Conservation (phyloP, 2,329 filamentous ascomycete genomes). For the Calonectria naviculata region DNA sequence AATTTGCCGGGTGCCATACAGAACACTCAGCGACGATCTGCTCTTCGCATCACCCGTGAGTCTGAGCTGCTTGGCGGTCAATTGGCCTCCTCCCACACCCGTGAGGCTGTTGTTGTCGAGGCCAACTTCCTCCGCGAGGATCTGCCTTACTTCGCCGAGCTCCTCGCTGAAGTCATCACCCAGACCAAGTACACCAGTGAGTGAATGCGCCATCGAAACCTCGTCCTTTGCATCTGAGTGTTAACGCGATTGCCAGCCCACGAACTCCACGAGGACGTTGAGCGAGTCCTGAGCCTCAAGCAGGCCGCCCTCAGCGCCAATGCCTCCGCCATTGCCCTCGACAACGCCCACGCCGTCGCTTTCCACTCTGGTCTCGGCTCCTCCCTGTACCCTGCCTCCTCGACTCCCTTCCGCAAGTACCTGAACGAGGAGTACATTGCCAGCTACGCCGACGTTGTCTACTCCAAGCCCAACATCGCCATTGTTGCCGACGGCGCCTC, state of each 20-base stretch:
- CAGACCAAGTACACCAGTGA: slow-evolving; percentile 87
- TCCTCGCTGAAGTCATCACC: slow-evolving; percentile 90
- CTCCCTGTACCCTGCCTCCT: slow-evolving; percentile 78
- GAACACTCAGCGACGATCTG: slow-evolving; percentile 90
- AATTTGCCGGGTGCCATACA: slow-evolving; percentile 59
- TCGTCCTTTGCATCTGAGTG: slow-evolving; percentile 5
- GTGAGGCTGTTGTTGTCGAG: slow-evolving; percentile 91
- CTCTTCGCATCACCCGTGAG: slow-evolving; percentile 93
- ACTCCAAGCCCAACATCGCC: slow-evolving; percentile 90
- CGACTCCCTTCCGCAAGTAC: slow-evolving; percentile 82
- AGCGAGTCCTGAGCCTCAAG: slow-evolving; percentile 79
- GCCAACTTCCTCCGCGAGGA: slow-evolving; percentile 96
- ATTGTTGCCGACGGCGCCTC: slow-evolving; percentile 90
- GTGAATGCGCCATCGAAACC: slow-evolving; percentile 39
- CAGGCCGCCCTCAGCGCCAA: slow-evolving; percentile 78
- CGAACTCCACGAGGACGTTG: slow-evolving; percentile 90
- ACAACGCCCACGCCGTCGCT: slow-evolving; percentile 86
- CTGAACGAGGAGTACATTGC: slow-evolving; percentile 80
- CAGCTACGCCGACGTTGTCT: slow-evolving; percentile 81
- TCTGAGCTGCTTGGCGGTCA: slow-evolving; percentile 94
- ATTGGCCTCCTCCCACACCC: slow-evolving; percentile 88
- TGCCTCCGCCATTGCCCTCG: slow-evolving; percentile 76
- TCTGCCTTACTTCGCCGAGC: slow-evolving; percentile 96
- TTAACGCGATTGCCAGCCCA: slow-evolving; percentile 68
- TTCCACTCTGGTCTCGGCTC: slow-evolving; percentile 94